Conservation (phyloP, 1,284 basidiomycete genomes). For the Earliella scabrosa region DNA sequence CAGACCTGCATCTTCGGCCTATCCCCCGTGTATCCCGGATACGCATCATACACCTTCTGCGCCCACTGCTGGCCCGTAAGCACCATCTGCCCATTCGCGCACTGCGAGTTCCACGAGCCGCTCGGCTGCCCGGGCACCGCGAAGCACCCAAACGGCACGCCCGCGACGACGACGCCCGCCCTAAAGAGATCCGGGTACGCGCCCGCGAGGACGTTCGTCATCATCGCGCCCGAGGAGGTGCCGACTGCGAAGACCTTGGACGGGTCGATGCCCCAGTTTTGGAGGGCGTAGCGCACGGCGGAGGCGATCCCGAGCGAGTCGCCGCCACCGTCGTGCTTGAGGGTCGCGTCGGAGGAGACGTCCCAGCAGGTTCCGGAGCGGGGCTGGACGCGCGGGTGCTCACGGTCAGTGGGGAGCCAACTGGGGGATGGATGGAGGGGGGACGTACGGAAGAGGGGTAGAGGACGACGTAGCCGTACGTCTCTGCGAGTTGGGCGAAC, state of each 20-base stretch:
- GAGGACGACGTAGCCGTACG: slow-evolving; percentile 53
- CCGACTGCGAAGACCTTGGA: slow-evolving; percentile 53
- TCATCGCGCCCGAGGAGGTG: slow-evolving; percentile 62
- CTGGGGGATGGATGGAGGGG: too few relatives aligned
- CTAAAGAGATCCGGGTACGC: slow-evolving; percentile 59
- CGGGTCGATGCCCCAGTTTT: slow-evolving; percentile 51
- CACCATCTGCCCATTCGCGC: slow-evolving; percentile 44
- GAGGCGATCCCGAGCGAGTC: slow-evolving; percentile 58
- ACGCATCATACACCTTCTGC: slow-evolving; percentile 46
- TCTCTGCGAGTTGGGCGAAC: slow-evolving; percentile 54
- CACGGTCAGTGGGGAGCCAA: too few relatives aligned
- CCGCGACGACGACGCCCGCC: slow-evolving; percentile 52
- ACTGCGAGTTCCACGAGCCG: slow-evolving; percentile 49
- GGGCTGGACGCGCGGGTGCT: too few relatives aligned
- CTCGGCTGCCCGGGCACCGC: slow-evolving; percentile 41
- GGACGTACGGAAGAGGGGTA: slow-evolving; percentile 45
- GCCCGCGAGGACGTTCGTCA: slow-evolving; percentile 59
- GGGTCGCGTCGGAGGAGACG: slow-evolving; percentile 51
- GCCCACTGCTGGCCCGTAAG: slow-evolving; percentile 55
- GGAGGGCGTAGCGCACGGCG: slow-evolving; percentile 53
- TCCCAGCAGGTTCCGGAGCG: slow-evolving; percentile 58
- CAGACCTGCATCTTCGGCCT: slow-evolving; percentile 57
- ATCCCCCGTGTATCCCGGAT: slow-evolving; percentile 53
- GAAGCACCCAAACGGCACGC: slow-evolving; percentile 62
- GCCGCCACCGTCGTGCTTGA: slow-evolving; percentile 56